Conservation (phyloP, 495 filamentous ascomycete genomes). For the Xanthoparmelia taractica region DNA sequence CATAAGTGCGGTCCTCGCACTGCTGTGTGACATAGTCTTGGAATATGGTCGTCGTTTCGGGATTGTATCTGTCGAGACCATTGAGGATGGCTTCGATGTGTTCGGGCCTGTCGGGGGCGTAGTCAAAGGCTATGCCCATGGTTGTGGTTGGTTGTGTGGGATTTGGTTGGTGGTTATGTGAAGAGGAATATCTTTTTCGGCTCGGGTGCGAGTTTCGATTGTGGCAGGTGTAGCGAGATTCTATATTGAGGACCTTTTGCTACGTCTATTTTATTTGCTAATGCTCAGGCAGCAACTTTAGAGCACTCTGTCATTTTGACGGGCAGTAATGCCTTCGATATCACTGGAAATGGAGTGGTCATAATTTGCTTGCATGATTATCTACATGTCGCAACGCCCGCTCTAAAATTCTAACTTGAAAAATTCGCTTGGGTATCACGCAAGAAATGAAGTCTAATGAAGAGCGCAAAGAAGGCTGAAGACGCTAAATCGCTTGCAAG, state of each 20-base stretch:
- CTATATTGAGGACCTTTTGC: constrained; percentile 6
- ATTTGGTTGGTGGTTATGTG: neutral
- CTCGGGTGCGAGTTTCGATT: neutral
- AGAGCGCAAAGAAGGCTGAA: constrained; percentile 4
- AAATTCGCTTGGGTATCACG: constrained; percentile 15
- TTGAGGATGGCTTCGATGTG: constrained; percentile 86
- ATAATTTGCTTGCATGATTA: neutral
- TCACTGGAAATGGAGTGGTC: neutral
- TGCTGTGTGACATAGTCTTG: constrained; percentile 92
- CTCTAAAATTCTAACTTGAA: neutral
- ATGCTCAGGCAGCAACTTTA: neutral
- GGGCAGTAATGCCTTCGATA: neutral
- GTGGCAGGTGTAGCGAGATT: constrained; percentile 6
- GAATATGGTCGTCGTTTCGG: constrained; percentile 87
- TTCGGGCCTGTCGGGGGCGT: constrained; percentile 63
- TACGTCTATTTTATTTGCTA: neutral
- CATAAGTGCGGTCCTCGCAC: constrained; percentile 89
- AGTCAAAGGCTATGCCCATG: constrained; percentile 48
- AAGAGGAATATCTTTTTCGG: neutral
- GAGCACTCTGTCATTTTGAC: neutral
- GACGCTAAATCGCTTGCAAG: neutral
- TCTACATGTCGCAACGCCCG: constrained; percentile 4
- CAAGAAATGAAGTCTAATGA: constrained; percentile 5
- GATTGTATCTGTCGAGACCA: constrained; percentile 97
- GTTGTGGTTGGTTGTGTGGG: neutral